phyloP scores from a whole-genome alignment of 176 grass and related monocot species.

The Otatea glauca region DNA sequence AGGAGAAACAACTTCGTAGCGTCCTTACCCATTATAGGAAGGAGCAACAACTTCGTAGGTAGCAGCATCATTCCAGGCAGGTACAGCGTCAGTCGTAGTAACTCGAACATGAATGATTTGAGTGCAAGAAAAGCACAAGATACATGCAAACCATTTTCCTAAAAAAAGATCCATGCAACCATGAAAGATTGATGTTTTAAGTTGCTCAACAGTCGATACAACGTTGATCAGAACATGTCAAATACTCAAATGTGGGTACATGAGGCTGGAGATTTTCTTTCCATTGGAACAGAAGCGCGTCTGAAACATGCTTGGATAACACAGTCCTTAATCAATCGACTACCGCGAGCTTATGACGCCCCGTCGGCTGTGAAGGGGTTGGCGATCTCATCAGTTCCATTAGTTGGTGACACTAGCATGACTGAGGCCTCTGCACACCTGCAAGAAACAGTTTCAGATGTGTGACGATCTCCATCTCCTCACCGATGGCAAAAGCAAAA shows the following conservation, averaged over 20 bases:
- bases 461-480: background rate
- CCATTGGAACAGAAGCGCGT: background rate
- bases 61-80: background rate
- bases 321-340: background rate
- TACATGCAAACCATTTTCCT: background rate
- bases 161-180: background rate
- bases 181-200: background rate
- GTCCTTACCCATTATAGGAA: background rate
- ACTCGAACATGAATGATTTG: background rate
- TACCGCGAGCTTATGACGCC: conserved; percentile 40
- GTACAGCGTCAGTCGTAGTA: background rate
- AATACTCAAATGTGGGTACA: background rate
- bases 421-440: conserved; percentile 94
- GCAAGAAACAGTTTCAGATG: conserved; percentile 13
- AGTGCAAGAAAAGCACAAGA: background rate
- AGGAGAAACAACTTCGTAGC: background rate
- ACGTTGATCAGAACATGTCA: conserved; percentile 7
- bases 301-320: background rate
- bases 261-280: conserved; percentile 1
- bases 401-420: conserved; percentile 91
- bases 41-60: background rate
- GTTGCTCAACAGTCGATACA: conserved; percentile 11
- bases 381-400: conserved; percentile 90
- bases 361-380: conserved; percentile 80
- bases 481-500: background rate